A percentile compares a stretch with the other conserved stretches of the same genome.
Conservation (phyloP, 2,329 filamentous ascomycete species). For the Trichoderma polysporum region DNA sequence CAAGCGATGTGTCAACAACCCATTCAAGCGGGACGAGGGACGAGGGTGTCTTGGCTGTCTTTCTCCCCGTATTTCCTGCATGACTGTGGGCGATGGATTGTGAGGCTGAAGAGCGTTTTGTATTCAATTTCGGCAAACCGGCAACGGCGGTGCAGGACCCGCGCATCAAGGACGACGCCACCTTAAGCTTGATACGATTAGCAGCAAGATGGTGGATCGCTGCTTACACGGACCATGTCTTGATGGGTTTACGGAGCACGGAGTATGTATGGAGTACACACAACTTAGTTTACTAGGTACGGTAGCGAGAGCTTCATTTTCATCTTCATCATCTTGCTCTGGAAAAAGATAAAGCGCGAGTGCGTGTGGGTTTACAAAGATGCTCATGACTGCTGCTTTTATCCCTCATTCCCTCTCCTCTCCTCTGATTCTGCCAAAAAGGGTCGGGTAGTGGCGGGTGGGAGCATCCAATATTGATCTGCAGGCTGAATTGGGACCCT, state of each 20-base stretch:
- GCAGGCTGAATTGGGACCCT: constrained; percentile 15
- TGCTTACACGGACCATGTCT: not conserved
- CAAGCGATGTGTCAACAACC: not conserved
- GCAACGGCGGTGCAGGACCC: not conserved
- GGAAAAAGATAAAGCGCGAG: not conserved
- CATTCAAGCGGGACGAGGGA: not conserved
- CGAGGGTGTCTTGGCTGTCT: not conserved
- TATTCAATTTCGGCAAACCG: constrained; percentile 3
- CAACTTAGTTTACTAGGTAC: not conserved
- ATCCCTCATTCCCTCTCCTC: not conserved
- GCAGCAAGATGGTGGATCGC: not conserved
- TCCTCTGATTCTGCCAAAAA: not conserved
- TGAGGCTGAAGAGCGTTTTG: not conserved
- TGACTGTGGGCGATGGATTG: not conserved
- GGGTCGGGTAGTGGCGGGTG: not conserved
- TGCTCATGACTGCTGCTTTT: not conserved
- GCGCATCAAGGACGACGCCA: not conserved
- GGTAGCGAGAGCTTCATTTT: too few species aligned
- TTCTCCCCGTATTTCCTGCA: not conserved
- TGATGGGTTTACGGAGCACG: not conserved
- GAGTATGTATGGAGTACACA: not conserved
- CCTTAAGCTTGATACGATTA: not conserved
- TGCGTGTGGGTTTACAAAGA: not conserved
- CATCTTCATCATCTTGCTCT: not conserved
- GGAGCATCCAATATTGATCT: constrained; percentile 11